phyloP scores from a whole-genome alignment of 1,284 basidiomycete genomes.

The Polyporus tsugae region DNA sequence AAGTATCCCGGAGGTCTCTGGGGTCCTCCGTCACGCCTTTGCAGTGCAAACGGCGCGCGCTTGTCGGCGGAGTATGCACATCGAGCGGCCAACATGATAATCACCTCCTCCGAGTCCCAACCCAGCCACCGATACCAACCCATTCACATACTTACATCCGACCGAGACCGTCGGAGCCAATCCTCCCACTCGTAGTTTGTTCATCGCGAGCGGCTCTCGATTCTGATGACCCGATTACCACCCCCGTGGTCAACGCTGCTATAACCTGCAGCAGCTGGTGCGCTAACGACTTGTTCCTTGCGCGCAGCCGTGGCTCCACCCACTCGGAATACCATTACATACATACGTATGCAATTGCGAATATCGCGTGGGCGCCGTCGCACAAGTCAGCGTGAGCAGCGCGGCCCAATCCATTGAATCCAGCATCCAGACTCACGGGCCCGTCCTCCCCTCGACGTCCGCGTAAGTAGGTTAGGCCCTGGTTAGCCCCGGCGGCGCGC shows the following conservation, averaged over 20 bases:
- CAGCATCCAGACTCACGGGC: not conserved
- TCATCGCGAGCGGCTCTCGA: not conserved
- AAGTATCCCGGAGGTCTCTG: slow-evolving; percentile 36
- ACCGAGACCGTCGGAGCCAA: not conserved
- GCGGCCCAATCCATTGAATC: slow-evolving; percentile 11
- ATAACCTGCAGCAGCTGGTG: not conserved
- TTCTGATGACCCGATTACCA: not conserved
- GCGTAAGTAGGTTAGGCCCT: not conserved
- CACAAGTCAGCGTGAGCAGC: slow-evolving; percentile 20
- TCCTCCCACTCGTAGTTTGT: not conserved
- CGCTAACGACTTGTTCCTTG: not conserved
- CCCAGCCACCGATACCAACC: not conserved
- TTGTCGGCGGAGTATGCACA: slow-evolving; percentile 36
- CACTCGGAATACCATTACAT: not conserved
- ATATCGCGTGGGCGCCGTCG: slow-evolving; percentile 24
- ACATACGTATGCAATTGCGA: slow-evolving; percentile 11
- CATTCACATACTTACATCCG: not conserved
- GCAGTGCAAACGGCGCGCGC: slow-evolving; percentile 23
- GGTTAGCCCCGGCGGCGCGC: slow-evolving; percentile 5
- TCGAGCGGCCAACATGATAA: slow-evolving; percentile 32
- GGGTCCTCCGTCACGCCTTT: slow-evolving; percentile 31
- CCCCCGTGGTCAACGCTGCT: not conserved
- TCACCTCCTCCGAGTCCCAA: slow-evolving; percentile 19
- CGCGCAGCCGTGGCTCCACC: slow-evolving; percentile 6
- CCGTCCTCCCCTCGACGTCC: not conserved